Conservation (phyloP, 345 rosid genomes). For the Populus tremula region DNA sequence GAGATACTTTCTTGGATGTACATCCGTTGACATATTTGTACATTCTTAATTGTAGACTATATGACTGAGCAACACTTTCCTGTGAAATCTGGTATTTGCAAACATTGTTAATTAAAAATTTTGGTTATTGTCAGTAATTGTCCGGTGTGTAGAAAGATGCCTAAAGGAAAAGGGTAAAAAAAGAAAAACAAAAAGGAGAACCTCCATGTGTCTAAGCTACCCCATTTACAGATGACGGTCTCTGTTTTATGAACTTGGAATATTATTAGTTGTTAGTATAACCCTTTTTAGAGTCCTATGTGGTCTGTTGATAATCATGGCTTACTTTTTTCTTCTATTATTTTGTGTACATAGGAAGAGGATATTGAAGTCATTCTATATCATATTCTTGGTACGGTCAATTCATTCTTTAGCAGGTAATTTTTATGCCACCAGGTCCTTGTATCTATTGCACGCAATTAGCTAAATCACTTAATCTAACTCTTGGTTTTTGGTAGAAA, state of each 20-base stretch:
- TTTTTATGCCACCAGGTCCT: not conserved
- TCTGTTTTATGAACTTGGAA: not conserved
- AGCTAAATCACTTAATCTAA: not conserved
- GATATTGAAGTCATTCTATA: constrained; percentile 65
- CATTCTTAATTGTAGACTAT: too few species aligned
- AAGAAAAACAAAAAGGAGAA: not conserved
- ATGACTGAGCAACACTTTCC: too few species aligned
- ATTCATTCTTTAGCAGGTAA: constrained; percentile 64
- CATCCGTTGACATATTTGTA: too few species aligned
- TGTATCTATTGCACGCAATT: not conserved
- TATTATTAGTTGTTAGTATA: not conserved
- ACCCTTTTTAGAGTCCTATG: not conserved
- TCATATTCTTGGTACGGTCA: constrained; percentile 67
- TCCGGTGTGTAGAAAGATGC: too few species aligned
- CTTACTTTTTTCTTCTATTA: not conserved
- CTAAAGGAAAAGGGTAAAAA: too few species aligned
- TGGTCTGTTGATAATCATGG: not conserved
- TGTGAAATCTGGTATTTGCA: too few species aligned
- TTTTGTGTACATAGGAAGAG: constrained; percentile 47
- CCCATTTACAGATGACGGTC: not conserved
- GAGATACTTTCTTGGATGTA: not conserved
- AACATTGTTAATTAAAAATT: too few species aligned
- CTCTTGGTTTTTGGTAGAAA: constrained; percentile 28
- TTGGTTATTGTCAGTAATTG: too few species aligned
- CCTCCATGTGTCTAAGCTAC: not conserved